Percentiles rank a stretch among this genome's conserved stretches.
These are phyloP conservation scores for Porogramme epimiltina DNA, from an alignment of 1,284 basidiomycete genomes.

Conservation along the genomic window DNA sequence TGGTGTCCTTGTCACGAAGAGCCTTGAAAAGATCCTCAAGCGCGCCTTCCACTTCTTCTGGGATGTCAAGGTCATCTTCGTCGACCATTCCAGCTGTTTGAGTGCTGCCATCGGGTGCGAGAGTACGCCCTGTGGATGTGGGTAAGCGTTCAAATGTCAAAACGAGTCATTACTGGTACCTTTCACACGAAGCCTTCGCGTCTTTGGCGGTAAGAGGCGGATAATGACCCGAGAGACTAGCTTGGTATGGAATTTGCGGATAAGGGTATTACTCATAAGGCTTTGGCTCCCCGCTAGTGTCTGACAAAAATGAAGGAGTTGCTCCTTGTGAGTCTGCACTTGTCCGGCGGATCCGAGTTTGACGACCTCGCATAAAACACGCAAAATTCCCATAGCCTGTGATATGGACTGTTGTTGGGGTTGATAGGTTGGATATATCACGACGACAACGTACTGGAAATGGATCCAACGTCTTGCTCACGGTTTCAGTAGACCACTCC, in stretches of 20 bases:
- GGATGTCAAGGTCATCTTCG: constrained; percentile 68
- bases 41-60: constrained; percentile 78
- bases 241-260: constrained; percentile 71
- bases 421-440: too few species aligned
- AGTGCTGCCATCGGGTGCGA: constrained; percentile 6
- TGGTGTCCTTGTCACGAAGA: constrained; percentile 92
- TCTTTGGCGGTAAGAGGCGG: constrained; percentile 58
- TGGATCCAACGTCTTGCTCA: constrained; percentile 41
- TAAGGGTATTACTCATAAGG: constrained; percentile 57
- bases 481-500: constrained; percentile 41
- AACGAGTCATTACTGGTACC: constrained; percentile 31
- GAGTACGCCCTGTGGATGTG: constrained; percentile 16
- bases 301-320: constrained; percentile 47
- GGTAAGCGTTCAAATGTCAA: not conserved
- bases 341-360: constrained; percentile 67
- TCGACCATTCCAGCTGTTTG: not conserved
- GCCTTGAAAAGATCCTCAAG: constrained; percentile 77
- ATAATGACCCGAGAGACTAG: constrained; percentile 63
- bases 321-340: constrained; percentile 44
- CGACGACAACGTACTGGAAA: constrained; percentile 50
- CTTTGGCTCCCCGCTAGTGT: constrained; percentile 40
- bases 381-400: constrained; percentile 67
- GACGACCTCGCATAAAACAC: constrained; percentile 73
- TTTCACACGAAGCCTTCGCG: constrained; percentile 39
- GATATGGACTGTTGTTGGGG: not conserved